These are phyloP conservation scores for Ascobolus immersus DNA, from an alignment of 495 filamentous ascomycete genomes.

Conservation along the genomic window DNA sequence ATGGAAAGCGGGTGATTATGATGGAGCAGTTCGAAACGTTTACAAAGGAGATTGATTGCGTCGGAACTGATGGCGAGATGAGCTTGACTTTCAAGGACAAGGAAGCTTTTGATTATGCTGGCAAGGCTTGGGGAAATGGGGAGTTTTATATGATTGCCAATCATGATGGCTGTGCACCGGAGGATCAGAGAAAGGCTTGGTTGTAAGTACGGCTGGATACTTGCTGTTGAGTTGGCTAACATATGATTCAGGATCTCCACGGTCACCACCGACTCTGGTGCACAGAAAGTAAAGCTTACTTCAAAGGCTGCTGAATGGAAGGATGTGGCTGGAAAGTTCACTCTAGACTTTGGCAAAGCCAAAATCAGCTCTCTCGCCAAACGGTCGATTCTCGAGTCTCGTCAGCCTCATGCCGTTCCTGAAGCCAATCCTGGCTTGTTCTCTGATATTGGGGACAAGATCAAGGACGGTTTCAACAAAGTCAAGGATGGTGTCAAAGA, in stretches of 20 bases:
- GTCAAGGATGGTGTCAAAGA: conserved; percentile 3
- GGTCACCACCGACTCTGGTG: conserved; percentile 10
- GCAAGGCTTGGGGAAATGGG: conserved; percentile 13
- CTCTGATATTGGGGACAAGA: too few relatives aligned
- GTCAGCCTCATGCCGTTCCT: too few relatives aligned
- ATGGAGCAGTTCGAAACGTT: conserved; percentile 19
- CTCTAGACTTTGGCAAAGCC: conserved; percentile 17
- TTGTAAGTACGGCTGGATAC: conserved; percentile 8
- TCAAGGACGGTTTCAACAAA: conserved; percentile 1
- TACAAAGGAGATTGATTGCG: conserved; percentile 17
- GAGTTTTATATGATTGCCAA: conserved; percentile 19
- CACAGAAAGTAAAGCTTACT: conserved; percentile 10
- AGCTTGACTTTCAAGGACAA: conserved; percentile 15
- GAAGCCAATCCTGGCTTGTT: too few relatives aligned
- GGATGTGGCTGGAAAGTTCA: conserved; percentile 16
- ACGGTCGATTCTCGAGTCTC: background rate
- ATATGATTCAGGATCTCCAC: conserved; percentile 10
- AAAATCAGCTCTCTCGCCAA: conserved; percentile 1
- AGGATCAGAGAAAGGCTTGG: conserved; percentile 16
- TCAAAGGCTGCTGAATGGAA: conserved; percentile 13
- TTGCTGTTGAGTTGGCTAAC: background rate
- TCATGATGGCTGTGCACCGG: conserved; percentile 16
- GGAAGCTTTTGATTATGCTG: conserved; percentile 15
- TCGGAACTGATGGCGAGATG: conserved; percentile 16
- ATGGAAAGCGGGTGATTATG: conserved; percentile 15